Evolutionary conservation across 2,329 filamentous ascomycete genomes (phyloP).

Genomic region (Sclerotinia subarctica): DNA sequence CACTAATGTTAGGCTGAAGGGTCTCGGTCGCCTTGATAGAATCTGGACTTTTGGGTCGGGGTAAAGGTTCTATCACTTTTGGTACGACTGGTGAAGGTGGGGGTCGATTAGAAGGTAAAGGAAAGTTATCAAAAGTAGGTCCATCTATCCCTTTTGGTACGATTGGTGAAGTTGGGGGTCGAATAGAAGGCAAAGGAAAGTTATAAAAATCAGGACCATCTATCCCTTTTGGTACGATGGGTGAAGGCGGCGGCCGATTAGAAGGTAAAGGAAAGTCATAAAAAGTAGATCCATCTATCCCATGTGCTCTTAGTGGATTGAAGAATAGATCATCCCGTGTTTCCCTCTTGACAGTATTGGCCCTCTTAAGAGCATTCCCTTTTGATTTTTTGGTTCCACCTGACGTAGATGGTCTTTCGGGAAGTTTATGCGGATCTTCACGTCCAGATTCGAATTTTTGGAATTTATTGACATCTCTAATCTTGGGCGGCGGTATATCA

Average conservation of each 20-base stretch:
- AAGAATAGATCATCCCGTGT: slow-evolving; percentile 38
- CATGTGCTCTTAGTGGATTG: slow-evolving; percentile 34
- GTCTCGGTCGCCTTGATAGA: neutral
- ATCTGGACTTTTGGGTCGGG: slow-evolving; percentile 9
- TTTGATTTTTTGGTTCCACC: slow-evolving; percentile 30
- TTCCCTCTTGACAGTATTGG: slow-evolving; percentile 31
- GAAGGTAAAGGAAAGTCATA: slow-evolving; percentile 35
- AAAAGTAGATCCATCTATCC: slow-evolving; percentile 31
- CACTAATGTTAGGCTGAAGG: neutral
- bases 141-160: neutral
- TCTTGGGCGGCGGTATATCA: slow-evolving; percentile 34
- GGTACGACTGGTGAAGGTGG: slow-evolving; percentile 24
- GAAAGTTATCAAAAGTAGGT: slow-evolving; percentile 33
- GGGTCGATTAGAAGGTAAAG: slow-evolving; percentile 32
- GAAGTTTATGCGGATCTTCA: slow-evolving; percentile 27
- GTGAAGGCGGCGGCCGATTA: slow-evolving; percentile 29
- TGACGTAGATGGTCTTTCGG: slow-evolving; percentile 36
- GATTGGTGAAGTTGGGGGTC: slow-evolving; percentile 28
- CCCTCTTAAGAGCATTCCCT: slow-evolving; percentile 24
- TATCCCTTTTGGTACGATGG: slow-evolving; percentile 23
- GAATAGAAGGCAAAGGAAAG: slow-evolving; percentile 33
- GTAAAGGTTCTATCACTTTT: neutral
- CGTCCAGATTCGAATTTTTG: slow-evolving; percentile 28
- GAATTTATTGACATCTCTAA: slow-evolving; percentile 23
- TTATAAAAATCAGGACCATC: slow-evolving; percentile 32